These are phyloP conservation scores for Erodium moschatum DNA, from an alignment of 441 rosid species.

Conservation along the genomic window DNA sequence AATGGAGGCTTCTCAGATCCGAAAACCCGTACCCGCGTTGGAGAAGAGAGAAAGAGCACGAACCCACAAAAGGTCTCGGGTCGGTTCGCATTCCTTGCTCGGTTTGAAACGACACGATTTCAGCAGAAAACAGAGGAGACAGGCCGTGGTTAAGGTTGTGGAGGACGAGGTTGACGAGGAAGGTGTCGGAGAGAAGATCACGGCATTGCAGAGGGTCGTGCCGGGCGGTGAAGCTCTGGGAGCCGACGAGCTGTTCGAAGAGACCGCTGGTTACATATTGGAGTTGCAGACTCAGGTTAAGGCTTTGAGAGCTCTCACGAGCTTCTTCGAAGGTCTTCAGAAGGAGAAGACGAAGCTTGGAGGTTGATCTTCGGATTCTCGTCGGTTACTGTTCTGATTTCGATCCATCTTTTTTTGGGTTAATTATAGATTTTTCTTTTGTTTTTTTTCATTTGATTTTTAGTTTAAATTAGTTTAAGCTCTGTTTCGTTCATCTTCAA, in stretches of 20 bases:
- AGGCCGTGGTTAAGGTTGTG: slow-evolving; percentile 14
- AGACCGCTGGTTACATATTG: slow-evolving; percentile 59
- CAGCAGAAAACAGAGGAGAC: slow-evolving; percentile 20
- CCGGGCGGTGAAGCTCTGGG: slow-evolving; percentile 56
- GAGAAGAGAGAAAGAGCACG: slow-evolving; percentile 7
- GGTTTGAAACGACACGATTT: slow-evolving; percentile 18
- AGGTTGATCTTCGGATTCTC: slow-evolving; percentile 26
- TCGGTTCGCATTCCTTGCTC: slow-evolving; percentile 25
- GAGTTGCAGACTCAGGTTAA: slow-evolving; percentile 48
- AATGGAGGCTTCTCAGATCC: slow-evolving; percentile 14
- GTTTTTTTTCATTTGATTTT: not conserved
- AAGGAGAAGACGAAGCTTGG: slow-evolving; percentile 46
- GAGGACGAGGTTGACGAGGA: slow-evolving; percentile 22
- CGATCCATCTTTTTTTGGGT: not conserved
- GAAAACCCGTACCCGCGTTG: slow-evolving; percentile 20
- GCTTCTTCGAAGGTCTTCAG: slow-evolving; percentile 41
- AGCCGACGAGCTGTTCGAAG: slow-evolving; percentile 49
- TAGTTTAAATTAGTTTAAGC: not conserved
- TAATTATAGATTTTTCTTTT: not conserved
- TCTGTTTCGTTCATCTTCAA: not conserved
- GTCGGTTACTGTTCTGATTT: not conserved
- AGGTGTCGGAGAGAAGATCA: slow-evolving; percentile 47
- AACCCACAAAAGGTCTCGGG: slow-evolving; percentile 10
- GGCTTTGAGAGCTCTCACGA: slow-evolving; percentile 44
- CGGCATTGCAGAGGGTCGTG: slow-evolving; percentile 55